These are phyloP conservation scores for Puccinia coronata DNA, from an alignment of 1,284 basidiomycete species.

Conservation along the genomic window DNA sequence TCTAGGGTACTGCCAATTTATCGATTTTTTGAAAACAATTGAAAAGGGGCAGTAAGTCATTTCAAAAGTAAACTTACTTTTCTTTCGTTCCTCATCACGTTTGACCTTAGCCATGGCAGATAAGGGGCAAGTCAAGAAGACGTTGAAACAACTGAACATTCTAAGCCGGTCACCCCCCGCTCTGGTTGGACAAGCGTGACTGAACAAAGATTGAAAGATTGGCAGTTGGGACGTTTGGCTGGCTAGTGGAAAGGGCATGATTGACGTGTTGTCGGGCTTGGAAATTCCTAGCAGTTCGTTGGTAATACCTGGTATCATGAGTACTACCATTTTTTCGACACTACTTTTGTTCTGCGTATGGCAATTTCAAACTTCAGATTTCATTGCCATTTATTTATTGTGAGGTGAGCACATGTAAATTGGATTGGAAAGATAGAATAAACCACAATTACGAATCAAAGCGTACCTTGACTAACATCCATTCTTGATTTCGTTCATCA, in stretches of 20 bases:
- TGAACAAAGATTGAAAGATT: conserved; percentile 77
- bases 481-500: conserved; percentile 75
- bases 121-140: conserved; percentile 77
- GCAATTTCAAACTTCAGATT: not conserved
- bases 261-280: conserved; percentile 65
- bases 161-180: conserved; percentile 80
- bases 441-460: not conserved
- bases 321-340: conserved; percentile 73
- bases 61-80: conserved; percentile 48
- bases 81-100: conserved; percentile 60
- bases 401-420: not conserved
- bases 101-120: conserved; percentile 75
- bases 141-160: conserved; percentile 79
- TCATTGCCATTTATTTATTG: not conserved
- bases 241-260: conserved; percentile 61
- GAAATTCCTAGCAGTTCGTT: conserved; percentile 68
- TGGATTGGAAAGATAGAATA: not conserved
- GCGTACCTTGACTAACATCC: conserved; percentile 76
- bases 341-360: conserved; percentile 67
- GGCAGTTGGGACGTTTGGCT: conserved; percentile 64
- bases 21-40: conserved; percentile 4
- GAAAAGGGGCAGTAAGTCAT: not conserved
- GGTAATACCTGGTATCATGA: conserved; percentile 79
- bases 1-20: not conserved
- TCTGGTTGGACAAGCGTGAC: conserved; percentile 82